phyloP scores from a whole-genome alignment of 306 rosid species.

The Malus fusca region DNA sequence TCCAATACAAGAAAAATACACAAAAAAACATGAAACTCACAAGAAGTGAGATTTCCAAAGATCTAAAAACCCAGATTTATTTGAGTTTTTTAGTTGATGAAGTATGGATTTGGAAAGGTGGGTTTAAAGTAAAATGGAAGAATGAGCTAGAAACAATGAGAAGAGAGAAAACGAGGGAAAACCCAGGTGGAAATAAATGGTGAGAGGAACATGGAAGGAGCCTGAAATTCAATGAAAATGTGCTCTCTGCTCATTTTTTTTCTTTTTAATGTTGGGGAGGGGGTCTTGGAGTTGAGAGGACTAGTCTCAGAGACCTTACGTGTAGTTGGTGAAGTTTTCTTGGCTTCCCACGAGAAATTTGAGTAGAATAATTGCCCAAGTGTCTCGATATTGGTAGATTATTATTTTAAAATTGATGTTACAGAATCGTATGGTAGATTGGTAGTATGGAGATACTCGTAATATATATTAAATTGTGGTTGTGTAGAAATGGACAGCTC shows the following conservation, averaged over 20 bases:
- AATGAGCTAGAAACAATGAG: neutral
- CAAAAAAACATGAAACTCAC: neutral
- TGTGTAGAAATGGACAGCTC: neutral
- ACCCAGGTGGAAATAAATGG: constrained; percentile 39
- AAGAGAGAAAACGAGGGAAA: constrained; percentile 17
- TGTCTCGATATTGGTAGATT: constrained; percentile 35
- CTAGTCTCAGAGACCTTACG: constrained; percentile 21
- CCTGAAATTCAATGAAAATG: constrained; percentile 18
- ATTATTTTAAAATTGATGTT: neutral
- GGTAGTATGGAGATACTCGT: constrained; percentile 21
- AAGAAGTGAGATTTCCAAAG: constrained; percentile 5
- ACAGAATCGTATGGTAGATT: constrained; percentile 39
- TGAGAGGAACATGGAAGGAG: constrained; percentile 30
- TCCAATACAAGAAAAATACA: constrained; percentile 2
- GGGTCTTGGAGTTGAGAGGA: constrained; percentile 12
- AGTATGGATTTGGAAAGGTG: neutral
- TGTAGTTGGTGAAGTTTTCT: constrained; percentile 33
- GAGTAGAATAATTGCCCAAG: constrained; percentile 30
- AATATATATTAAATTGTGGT: constrained; percentile 8
- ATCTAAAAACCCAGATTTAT: neutral
- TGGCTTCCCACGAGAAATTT: neutral
- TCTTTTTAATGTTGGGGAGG: neutral
- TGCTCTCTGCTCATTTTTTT: neutral
- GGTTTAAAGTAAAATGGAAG: constrained; percentile 6
- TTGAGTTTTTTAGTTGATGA: constrained; percentile 5